Conservation (phyloP, 1,139 yeast genomes). For the Citeromyces hawaiiensis region DNA sequence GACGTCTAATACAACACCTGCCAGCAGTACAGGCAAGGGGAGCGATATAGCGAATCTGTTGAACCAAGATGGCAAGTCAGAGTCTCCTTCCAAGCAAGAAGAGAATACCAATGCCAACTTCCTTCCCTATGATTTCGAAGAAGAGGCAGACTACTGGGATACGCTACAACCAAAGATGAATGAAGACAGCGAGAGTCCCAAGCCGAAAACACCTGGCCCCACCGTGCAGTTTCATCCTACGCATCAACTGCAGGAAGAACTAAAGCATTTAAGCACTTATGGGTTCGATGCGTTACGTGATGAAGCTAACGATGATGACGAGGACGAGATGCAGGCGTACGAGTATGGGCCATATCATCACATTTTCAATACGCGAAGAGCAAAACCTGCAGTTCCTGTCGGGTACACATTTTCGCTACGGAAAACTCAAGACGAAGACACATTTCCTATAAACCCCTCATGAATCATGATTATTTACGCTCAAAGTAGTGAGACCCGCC, state of each 20-base stretch:
- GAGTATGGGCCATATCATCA: neutral
- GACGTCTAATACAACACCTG: slow-evolving; percentile 21
- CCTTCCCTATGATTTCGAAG: neutral
- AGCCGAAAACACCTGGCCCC: neutral
- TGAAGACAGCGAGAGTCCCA: neutral
- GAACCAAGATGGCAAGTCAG: neutral
- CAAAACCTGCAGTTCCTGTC: neutral
- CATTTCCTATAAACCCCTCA: neutral
- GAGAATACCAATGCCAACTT: neutral
- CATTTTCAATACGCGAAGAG: neutral
- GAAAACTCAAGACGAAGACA: neutral
- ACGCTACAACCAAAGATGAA: neutral
- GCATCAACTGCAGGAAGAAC: neutral
- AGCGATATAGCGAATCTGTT: neutral
- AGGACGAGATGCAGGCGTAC: neutral
- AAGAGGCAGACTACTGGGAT: neutral
- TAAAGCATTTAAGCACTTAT: neutral
- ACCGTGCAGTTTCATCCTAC: neutral
- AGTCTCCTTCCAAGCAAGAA: neutral
- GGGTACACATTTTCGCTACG: neutral
- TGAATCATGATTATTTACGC: slow-evolving; percentile 24
- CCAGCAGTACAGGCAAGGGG: neutral
- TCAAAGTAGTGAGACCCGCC: slow-evolving; percentile 64
- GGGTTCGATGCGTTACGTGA: neutral
- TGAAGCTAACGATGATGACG: neutral